Conservation (phyloP, 2,329 filamentous ascomycete genomes). For the Aspergillus melleus region DNA sequence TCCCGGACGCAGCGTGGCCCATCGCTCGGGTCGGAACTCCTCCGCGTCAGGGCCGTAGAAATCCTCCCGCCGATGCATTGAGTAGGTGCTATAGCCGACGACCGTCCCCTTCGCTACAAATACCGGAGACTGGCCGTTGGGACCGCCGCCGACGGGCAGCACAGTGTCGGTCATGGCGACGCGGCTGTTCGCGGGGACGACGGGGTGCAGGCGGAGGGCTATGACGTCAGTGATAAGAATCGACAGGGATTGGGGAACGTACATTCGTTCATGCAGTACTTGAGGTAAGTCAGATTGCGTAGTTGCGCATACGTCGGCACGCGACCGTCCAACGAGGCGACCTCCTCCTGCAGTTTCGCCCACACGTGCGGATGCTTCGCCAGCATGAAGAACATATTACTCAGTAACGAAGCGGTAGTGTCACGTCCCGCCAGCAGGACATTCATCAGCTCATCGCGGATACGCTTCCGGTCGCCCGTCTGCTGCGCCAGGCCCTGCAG, state of each 20-base stretch:
- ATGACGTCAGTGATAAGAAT: background rate
- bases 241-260: background rate
- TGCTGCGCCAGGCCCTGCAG: conserved; percentile 46
- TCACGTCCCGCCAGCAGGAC: conserved; percentile 54
- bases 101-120: conserved; percentile 64
- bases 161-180: conserved; percentile 38
- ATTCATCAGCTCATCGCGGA: conserved; percentile 50
- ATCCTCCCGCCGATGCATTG: conserved; percentile 68
- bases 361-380: conserved; percentile 41
- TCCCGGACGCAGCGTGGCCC: conserved; percentile 34
- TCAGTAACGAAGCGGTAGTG: conserved; percentile 48
- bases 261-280: conserved; percentile 28
- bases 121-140: conserved; percentile 58
- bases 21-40: conserved; percentile 51
- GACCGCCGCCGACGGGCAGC: conserved; percentile 57
- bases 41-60: conserved; percentile 46
- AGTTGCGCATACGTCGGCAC: conserved; percentile 24
- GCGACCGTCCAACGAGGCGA: conserved; percentile 22
- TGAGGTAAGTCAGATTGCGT: conserved; percentile 26
- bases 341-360: conserved; percentile 34
- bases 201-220: conserved; percentile 44
- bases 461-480: conserved; percentile 43
- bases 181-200: conserved; percentile 45
- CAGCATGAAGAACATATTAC: conserved; percentile 48
- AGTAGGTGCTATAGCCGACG: conserved; percentile 65